Base-by-base conservation (phyloP, 139 green algal genomes). In the Tetradesmus obliquus region DNA sequence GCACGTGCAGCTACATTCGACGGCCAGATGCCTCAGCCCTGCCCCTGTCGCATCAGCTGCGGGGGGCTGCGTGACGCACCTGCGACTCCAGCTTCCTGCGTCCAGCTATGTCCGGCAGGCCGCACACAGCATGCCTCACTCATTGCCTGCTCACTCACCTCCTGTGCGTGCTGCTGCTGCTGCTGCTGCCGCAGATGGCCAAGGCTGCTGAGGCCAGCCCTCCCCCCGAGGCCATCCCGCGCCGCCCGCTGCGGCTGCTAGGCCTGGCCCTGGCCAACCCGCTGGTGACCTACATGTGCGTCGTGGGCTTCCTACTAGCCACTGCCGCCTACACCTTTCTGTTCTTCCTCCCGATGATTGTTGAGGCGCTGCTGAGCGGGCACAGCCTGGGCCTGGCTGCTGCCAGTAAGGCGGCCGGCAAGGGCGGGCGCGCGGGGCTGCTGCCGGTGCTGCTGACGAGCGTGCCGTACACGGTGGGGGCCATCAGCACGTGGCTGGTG, bases 271-370 rank as follows among this genome's bases (percentile, higher is more conserved):
- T 69, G 17, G 6, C 10, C 17, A 90, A 90, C 66, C 86, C 86
- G 32, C 86, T 90, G 5, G 51, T 90, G 13, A 5, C 19, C 17
- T 90, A 90, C 69, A 82, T 90, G 66, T 60, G 45, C 24, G n/a
- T 82, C 5, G 51, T 51, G 19, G 66, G 86, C 62, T 82, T 90
- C 86, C 22, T 90, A 24, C 45, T 90, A 13, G 24, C 24, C 19
- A 66, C 45, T 8, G 86, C 86, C 12, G 57, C 84, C 3, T 89
- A 81, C 62, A 81, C 57, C 57, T 82, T 51, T 7, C 3, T 89
- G 12, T 90, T 90, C 69, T 83, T 54, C 51, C 51, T 90, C n/a
- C 86, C 86, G 12, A 90, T 90, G 6, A 82, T 90, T 17, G 32
- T 90, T 7, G 15, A n/a, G 3, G 62, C 69, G 12, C 66, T 90